These are phyloP conservation scores for Sphagnurus paluster DNA, from an alignment of 1,284 basidiomycete species.

Conservation along the genomic window DNA sequence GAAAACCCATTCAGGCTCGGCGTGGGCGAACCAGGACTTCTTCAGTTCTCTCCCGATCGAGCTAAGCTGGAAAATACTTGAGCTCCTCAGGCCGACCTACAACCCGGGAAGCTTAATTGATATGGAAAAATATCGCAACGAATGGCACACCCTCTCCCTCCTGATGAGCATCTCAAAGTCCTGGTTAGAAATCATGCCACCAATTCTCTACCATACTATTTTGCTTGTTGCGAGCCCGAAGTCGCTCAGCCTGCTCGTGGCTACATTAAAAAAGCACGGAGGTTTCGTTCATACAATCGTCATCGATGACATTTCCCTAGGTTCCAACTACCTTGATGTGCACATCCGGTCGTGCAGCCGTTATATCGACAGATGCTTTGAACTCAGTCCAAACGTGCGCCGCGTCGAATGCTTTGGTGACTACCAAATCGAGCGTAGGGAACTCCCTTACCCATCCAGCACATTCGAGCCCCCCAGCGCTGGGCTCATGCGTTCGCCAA, in stretches of 20 bases:
- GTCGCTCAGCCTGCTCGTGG: not conserved
- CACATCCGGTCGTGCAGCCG: slow-evolving; percentile 2
- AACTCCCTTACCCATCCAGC: no score
- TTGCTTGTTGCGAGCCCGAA: not conserved
- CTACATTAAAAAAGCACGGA: not conserved
- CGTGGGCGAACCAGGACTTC: no score
- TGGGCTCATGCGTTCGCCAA: no score
- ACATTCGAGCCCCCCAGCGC: no score
- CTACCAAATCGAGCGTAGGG: not conserved
- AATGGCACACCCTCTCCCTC: slow-evolving; percentile 1
- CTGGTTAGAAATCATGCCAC: slow-evolving; percentile 6
- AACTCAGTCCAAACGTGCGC: not conserved
- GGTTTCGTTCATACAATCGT: slow-evolving; percentile 3
- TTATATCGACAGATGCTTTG: slow-evolving; percentile 6
- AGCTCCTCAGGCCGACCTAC: slow-evolving; percentile 3
- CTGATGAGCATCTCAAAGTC: slow-evolving; percentile 7
- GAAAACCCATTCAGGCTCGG: no score
- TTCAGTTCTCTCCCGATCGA: slow-evolving; percentile 9
- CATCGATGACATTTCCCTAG: slow-evolving; percentile 4
- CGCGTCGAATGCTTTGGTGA: slow-evolving; percentile 9
- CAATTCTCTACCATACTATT: slow-evolving; percentile 3
- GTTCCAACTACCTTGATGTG: not conserved
- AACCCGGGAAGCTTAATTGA: not conserved
- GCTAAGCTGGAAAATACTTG: slow-evolving; percentile 9
- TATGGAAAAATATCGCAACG: not conserved